phyloP scores from a whole-genome alignment of 2,329 filamentous ascomycete genomes.

The Didymosphaeria variabile region DNA sequence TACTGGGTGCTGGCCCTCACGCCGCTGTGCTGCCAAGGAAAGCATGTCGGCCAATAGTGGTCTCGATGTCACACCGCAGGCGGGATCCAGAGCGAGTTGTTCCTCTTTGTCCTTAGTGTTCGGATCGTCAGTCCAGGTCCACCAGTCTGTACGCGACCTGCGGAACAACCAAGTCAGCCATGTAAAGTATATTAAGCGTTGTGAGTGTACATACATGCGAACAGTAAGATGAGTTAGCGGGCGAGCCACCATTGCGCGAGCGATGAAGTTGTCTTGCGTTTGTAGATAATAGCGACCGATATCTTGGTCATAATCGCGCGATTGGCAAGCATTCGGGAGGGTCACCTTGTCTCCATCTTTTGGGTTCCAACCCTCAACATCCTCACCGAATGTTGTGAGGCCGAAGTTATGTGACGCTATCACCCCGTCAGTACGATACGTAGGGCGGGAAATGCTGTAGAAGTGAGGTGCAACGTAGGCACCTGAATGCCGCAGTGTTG shows the following conservation, averaged over 20 bases:
- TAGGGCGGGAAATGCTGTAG: neutral
- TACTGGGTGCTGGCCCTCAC: constrained; percentile 3
- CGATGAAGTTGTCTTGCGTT: neutral
- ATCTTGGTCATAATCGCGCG: neutral
- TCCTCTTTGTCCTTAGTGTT: neutral
- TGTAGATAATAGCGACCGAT: neutral
- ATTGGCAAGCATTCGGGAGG: neutral
- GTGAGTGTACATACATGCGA: neutral
- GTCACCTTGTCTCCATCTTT: constrained; percentile 14
- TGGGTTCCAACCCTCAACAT: neutral
- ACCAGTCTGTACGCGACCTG: constrained; percentile 12
- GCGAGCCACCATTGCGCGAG: constrained; percentile 13
- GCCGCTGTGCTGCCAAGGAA: constrained; percentile 1
- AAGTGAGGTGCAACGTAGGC: constrained; percentile 9
- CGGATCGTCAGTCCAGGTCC: constrained; percentile 10
- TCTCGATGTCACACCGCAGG: neutral
- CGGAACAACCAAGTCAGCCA: neutral
- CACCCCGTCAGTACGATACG: neutral
- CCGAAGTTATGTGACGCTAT: constrained; percentile 5
- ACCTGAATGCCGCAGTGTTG: constrained; percentile 5
- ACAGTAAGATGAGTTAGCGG: constrained; percentile 11
- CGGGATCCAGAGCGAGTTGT: constrained; percentile 14
- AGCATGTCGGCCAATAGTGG: constrained; percentile 7
- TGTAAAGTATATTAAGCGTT: too few species aligned
- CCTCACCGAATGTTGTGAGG: constrained; percentile 3